phyloP scores from a whole-genome alignment of 1,284 basidiomycete genomes.

The Coriolopsis trogii region DNA sequence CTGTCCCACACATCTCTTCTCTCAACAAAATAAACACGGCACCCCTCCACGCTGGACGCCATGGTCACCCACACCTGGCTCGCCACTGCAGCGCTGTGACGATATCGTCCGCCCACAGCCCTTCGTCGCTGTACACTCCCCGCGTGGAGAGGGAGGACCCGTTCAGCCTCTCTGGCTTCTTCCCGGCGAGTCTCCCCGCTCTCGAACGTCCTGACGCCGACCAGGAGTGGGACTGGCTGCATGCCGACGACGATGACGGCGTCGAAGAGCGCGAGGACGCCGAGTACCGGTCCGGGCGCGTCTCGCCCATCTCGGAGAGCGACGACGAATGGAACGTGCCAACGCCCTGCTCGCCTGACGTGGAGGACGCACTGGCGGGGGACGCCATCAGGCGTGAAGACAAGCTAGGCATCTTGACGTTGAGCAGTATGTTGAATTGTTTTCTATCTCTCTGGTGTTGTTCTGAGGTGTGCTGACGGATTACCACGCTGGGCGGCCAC shows the following conservation, averaged over 20 bases:
- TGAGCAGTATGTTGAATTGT: conserved; percentile 35
- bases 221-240: conserved; percentile 47
- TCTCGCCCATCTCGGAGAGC: conserved; percentile 29
- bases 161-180: conserved; percentile 53
- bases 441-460: background rate
- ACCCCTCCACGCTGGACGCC: conserved; percentile 6
- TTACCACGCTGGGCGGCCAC: background rate
- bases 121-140: conserved; percentile 18
- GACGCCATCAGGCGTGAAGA: conserved; percentile 49
- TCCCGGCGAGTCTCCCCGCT: conserved; percentile 41
- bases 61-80: conserved; percentile 19
- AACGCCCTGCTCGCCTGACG: conserved; percentile 26
- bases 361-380: conserved; percentile 29
- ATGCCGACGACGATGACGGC: conserved; percentile 26
- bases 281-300: conserved; percentile 22
- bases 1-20: conserved; percentile 27
- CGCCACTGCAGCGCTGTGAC: conserved; percentile 28
- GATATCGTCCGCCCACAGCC: conserved; percentile 5
- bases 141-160: conserved; percentile 42
- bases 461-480: too few relatives aligned
- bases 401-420: conserved; percentile 49
- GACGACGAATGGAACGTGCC: conserved; percentile 26
- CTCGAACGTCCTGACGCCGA: conserved; percentile 25
- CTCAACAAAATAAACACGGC: conserved; percentile 14
- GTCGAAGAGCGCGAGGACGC: background rate